phyloP scores from a whole-genome alignment of 169 alveolate genomes.

The Babesia sp. region DNA sequence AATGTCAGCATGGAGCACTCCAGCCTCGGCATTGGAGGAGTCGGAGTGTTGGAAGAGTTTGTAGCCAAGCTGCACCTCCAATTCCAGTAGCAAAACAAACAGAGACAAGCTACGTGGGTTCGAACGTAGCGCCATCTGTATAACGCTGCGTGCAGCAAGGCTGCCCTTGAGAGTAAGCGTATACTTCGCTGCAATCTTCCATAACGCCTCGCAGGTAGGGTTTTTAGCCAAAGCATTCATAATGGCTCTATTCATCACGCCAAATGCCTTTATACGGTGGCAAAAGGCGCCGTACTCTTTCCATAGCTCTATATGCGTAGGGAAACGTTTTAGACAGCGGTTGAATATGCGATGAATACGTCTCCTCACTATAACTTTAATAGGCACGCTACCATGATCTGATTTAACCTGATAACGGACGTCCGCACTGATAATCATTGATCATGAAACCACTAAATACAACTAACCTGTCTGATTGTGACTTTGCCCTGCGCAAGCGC shows the following conservation, averaged over 20 bases:
- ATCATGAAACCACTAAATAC: neutral
- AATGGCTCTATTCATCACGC: slow-evolving; percentile 45
- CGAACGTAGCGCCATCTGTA: slow-evolving; percentile 48
- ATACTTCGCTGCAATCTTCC: slow-evolving; percentile 48
- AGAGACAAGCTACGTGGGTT: slow-evolving; percentile 37
- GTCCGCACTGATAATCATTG: neutral
- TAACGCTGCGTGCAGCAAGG: slow-evolving; percentile 38
- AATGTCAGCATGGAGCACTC: slow-evolving; percentile 4
- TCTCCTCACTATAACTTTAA: slow-evolving; percentile 28
- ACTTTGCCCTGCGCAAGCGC: slow-evolving; percentile 22
- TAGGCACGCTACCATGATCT: slow-evolving; percentile 19
- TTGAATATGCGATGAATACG: slow-evolving; percentile 51
- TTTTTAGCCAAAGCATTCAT: slow-evolving; percentile 56
- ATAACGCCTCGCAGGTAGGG: slow-evolving; percentile 45
- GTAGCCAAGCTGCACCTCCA: slow-evolving; percentile 31
- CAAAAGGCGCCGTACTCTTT: slow-evolving; percentile 42
- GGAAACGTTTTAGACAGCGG: slow-evolving; percentile 46
- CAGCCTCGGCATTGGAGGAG: neutral
- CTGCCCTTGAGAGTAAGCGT: slow-evolving; percentile 46
- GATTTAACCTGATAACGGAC: neutral
- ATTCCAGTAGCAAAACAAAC: slow-evolving; percentile 19
- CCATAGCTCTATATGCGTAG: slow-evolving; percentile 25
- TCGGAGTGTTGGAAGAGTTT: neutral
- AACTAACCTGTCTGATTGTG: slow-evolving; percentile 8
- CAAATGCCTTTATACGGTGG: slow-evolving; percentile 26